Percentiles rank a stretch among this genome's conserved stretches.
phyloP scores from a whole-genome alignment of 345 rosid genomes.

The Turnera subulata region DNA sequence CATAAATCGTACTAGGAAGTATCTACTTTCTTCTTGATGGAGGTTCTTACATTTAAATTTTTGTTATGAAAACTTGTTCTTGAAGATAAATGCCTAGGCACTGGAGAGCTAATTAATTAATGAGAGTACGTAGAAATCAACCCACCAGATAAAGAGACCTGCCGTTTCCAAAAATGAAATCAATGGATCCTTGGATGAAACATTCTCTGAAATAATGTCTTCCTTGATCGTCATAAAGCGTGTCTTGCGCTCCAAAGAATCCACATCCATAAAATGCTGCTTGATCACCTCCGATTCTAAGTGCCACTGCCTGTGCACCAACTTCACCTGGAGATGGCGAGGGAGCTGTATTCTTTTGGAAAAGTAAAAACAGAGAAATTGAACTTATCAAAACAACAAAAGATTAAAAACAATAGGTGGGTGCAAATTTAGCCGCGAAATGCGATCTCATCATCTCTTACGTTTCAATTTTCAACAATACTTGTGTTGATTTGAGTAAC shows the following conservation, averaged over 20 bases:
- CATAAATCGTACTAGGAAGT: too few species aligned
- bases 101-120: background rate
- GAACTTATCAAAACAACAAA: constrained; percentile 1
- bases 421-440: background rate
- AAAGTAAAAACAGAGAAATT: background rate
- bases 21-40: background rate
- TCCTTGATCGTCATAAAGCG: constrained; percentile 49
- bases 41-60: too few species aligned
- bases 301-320: constrained; percentile 83
- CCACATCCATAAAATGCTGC: constrained; percentile 81
- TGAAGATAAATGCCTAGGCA: background rate
- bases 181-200: constrained; percentile 83
- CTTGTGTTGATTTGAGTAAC: too few species aligned
- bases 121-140: background rate
- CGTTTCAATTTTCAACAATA: too few species aligned
- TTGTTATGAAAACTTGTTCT: background rate
- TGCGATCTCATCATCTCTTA: background rate
- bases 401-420: background rate
- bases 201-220: constrained; percentile 68
- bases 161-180: constrained; percentile 74
- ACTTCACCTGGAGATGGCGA: constrained; percentile 54
- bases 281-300: constrained; percentile 67
- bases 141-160: constrained; percentile 59
- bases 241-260: constrained; percentile 51
- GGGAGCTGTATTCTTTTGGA: constrained; percentile 65